Conservation (phyloP, 176 grass and related monocot genomes). For the Calamus simplicifolius region DNA sequence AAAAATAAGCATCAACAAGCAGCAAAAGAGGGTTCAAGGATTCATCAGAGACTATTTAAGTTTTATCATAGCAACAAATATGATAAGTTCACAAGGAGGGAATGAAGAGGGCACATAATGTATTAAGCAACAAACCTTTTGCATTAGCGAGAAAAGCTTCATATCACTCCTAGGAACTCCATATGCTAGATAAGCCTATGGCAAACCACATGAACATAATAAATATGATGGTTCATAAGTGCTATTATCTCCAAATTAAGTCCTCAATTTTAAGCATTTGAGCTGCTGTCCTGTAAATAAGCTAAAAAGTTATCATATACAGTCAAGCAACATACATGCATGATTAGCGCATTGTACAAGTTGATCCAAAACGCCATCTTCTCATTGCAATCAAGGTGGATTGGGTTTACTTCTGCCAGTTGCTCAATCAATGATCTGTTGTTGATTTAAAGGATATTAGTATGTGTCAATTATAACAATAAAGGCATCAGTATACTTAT, state of each 20-base stretch:
- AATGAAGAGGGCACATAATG: too few species aligned
- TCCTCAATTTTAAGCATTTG: too few species aligned
- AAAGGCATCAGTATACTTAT: too few species aligned
- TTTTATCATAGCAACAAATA: too few species aligned
- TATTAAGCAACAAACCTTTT: conserved; percentile 53
- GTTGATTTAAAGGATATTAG: conserved; percentile 23
- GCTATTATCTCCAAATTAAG: too few species aligned
- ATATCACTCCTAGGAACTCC: conserved; percentile 82
- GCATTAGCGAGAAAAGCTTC: conserved; percentile 87
- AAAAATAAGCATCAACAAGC: too few species aligned
- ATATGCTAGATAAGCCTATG: conserved; percentile 91
- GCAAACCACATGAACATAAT: conserved; percentile 1
- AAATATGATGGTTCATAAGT: too few species aligned
- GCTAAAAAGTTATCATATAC: not conserved
- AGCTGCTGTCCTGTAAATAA: not conserved
- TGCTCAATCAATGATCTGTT: conserved; percentile 83
- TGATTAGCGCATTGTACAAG: conserved; percentile 85
- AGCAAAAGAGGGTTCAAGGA: too few species aligned
- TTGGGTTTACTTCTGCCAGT: conserved; percentile 75
- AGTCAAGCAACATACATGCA: conserved; percentile 53
- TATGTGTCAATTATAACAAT: not conserved
- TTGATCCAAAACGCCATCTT: conserved; percentile 97
- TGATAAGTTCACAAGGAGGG: too few species aligned
- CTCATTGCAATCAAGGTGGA: conserved; percentile 54
- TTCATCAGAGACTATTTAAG: too few species aligned